Evolutionary conservation across 2,329 filamentous ascomycete species (phyloP), one percentile per base, ranked within the genome.

Genomic region (Fusarium fujikuroi): DNA sequence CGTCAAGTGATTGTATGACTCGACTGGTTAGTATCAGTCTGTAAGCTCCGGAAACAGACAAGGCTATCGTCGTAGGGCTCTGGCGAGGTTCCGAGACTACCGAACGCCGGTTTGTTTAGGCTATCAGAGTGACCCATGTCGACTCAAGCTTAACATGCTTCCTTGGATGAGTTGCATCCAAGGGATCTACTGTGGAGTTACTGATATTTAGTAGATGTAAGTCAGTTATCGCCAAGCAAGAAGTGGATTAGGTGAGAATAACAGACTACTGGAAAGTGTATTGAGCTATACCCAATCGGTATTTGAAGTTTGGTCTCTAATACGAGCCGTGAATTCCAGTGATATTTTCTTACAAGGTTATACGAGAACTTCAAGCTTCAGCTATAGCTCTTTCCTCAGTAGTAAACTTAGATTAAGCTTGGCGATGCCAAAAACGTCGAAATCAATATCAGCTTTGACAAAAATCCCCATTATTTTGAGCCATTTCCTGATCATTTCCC

Each of bases 81-180:
- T 18, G 21, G 23, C 36, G 28, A 25, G 28, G n/a, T 30, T n/a
- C 47, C 36, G 47, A 60, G n/a, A 40, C 28, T 42, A 42, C 15
- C 58, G 58, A 54, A 16, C 7, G 34, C 10, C 47, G 32, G 28
- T 9, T 32, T 37, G 36, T 19, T n/a, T 54, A 32, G 18, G 36
- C 14, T 42, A n/a, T n/a, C 8, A 23, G 14, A 34, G 16, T 28
- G 49, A 25, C 21, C 34, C 34, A 54, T 54, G 34, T n/a, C 18
- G 36, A 40, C 28, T 60, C 58, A 56, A 60, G 28, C 36, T 42
- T 42, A 32, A 42, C 5, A 40, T 23, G 23, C n/a, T 68, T 68
- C n/a, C 3, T 40, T 69, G 28, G 28, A 28, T n/a, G 28, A 30
- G 28, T 30, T 30, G 28, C 47, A 52, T 25, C 3, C 47, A 14